A percentile compares a stretch with the other conserved stretches of the same genome.
Evolutionary conservation across 2,329 filamentous ascomycete species (phyloP).

Genomic region (Pleomassaria siparia): DNA sequence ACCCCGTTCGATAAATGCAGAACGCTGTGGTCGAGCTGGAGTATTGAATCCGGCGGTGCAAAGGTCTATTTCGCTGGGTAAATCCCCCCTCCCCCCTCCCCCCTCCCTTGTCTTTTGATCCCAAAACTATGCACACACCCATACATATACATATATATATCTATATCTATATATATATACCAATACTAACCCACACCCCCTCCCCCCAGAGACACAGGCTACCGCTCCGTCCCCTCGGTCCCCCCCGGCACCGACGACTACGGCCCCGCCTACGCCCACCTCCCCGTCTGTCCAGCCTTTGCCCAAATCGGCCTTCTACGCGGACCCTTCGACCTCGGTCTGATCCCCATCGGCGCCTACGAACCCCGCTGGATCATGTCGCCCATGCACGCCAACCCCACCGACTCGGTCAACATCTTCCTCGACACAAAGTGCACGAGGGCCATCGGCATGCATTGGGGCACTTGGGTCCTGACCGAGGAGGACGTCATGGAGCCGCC

Average conservation of each 20-base stretch:
- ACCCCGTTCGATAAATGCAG: constrained; percentile 67
- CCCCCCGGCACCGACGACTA: constrained; percentile 70
- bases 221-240: constrained; percentile 71
- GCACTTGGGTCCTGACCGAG: constrained; percentile 77
- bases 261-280: constrained; percentile 60
- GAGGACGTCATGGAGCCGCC: constrained; percentile 88
- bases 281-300: constrained; percentile 81
- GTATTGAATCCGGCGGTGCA: constrained; percentile 69
- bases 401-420: constrained; percentile 88
- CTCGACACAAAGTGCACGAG: constrained; percentile 73
- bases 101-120: not conserved
- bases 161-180: no score
- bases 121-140: no score
- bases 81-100: constrained; percentile 14
- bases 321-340: constrained; percentile 85
- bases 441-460: constrained; percentile 91
- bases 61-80: constrained; percentile 81
- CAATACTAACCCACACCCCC: constrained; percentile 29
- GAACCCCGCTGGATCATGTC: constrained; percentile 73
- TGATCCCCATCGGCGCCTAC: constrained; percentile 94
- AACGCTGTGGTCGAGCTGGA: constrained; percentile 90
- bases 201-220: constrained; percentile 76
- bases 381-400: constrained; percentile 81
- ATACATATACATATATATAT: no score
- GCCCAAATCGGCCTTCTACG: constrained; percentile 75